Evolutionary conservation across 2,329 filamentous ascomycete genomes (phyloP), one percentile per base, ranked within the genome.

Genomic region (Harringtonia aguacate): DNA sequence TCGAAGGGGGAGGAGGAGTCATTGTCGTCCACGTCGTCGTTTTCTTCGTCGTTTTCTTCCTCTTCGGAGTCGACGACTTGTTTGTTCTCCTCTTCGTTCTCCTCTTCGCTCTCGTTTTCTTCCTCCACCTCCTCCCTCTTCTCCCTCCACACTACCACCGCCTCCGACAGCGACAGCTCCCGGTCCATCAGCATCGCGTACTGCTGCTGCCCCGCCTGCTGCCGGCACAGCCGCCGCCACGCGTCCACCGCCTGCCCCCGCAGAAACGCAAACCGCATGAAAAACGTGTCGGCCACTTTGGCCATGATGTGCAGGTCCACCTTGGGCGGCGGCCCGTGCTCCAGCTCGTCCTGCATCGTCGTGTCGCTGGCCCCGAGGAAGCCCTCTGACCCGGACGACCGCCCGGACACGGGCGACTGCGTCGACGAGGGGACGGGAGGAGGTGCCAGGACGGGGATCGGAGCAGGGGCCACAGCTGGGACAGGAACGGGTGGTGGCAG

Each of bases 331-430:
- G 48, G 49, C 2, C 48, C 46, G n/a, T 46, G 36, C 8, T 50
- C 50, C 13, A 55, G 46, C 15, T 51, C 48, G 13, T 55, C 50
- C 14, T 55, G 52, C 34, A 52, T 48, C 3, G 52, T 52, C 5
- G 53, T 55, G 36, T 60, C 56, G 51, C 55, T 57, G 29, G 52
- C 45, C 4, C 45, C 51, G 17, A 37, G 50, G 30, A 47, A 37
- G 8, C 37, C 45, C 2, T 49, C 50, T 13, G 51, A 46, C 36
- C 36, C 47, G 2, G 43, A 29, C 4, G 17, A 31, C 18, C 33
- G 18, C 3, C 36, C 43, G 13, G 39, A 4, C 12, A 29, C 29
- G 7, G 50, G 44, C 3, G 7, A 39, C 6, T 39, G 41, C n/a
- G 50, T 47, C 17, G 41, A 38, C 13, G 50, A 15, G 38, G 43